phyloP scores from a whole-genome alignment of 768 basidiomycete species.

The Boletus huronensis region DNA sequence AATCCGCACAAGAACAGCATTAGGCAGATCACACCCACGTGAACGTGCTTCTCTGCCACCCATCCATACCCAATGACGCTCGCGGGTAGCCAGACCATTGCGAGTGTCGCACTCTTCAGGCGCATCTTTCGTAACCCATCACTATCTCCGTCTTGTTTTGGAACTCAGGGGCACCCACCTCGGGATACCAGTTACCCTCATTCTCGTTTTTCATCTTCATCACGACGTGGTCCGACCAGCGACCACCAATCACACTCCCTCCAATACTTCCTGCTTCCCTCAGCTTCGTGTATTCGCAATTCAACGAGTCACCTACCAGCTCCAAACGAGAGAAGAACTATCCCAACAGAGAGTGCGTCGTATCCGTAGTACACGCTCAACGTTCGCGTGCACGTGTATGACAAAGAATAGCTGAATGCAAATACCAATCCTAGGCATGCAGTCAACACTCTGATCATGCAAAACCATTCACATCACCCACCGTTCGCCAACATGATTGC shows the following conservation, averaged over 20 bases:
- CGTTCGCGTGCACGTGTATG: slow-evolving; percentile 74
- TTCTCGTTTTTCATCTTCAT: slow-evolving; percentile 39
- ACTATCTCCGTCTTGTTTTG: background rate
- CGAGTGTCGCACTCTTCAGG: slow-evolving; percentile 55
- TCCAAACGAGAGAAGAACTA: slow-evolving; percentile 76
- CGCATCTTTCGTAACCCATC: slow-evolving; percentile 54
- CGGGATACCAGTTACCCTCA: slow-evolving; percentile 53
- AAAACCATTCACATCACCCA: background rate
- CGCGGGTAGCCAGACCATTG: slow-evolving; percentile 53
- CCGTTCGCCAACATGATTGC: slow-evolving; percentile 45
- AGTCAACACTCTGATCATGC: slow-evolving; percentile 5
- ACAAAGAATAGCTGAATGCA: slow-evolving; percentile 64
- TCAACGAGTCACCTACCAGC: slow-evolving; percentile 41
- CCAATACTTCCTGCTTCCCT: slow-evolving; percentile 39
- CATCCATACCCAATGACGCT: slow-evolving; percentile 71
- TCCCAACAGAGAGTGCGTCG: slow-evolving; percentile 64
- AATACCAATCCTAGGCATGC: slow-evolving; percentile 56
- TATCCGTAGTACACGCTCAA: slow-evolving; percentile 62
- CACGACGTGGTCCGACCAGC: slow-evolving; percentile 54
- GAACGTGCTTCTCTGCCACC: slow-evolving; percentile 59
- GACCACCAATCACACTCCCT: slow-evolving; percentile 56
- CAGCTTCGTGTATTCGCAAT: background rate
- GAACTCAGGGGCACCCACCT: slow-evolving; percentile 42
- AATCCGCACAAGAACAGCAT: slow-evolving; percentile 73
- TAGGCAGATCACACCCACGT: slow-evolving; percentile 67